These are phyloP conservation scores for Ammopiptanthus mongolicus DNA, from an alignment of 306 rosid genomes.

Conservation along the genomic window DNA sequence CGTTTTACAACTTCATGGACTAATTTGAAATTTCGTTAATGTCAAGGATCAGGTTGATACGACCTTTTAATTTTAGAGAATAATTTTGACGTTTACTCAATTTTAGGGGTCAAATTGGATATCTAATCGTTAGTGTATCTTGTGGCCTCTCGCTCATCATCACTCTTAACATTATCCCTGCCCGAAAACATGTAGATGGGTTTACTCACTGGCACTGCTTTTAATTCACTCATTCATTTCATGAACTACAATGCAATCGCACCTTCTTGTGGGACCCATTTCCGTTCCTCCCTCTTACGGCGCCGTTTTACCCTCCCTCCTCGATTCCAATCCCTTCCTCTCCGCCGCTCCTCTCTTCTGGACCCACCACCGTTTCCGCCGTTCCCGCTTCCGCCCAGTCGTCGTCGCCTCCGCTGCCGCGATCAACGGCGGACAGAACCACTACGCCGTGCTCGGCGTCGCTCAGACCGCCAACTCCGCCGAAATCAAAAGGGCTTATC, in stretches of 20 bases:
- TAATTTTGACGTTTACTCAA: too few relatives aligned
- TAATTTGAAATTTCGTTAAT: too few relatives aligned
- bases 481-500: conserved; percentile 83
- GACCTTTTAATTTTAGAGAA: too few relatives aligned
- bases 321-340: conserved; percentile 22
- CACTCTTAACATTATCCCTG: too few relatives aligned
- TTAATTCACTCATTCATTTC: too few relatives aligned
- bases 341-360: conserved; percentile 23
- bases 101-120: too few relatives aligned
- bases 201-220: too few relatives aligned
- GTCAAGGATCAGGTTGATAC: too few relatives aligned
- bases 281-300: conserved; percentile 25
- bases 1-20: too few relatives aligned
- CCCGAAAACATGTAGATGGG: too few relatives aligned
- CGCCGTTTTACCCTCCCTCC: conserved; percentile 9
- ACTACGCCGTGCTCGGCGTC: conserved; percentile 67
- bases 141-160: too few relatives aligned
- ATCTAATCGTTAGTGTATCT: too few relatives aligned
- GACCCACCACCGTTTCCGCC: conserved; percentile 8
- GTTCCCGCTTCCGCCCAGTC: conserved; percentile 19
- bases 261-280: conserved; percentile 60
- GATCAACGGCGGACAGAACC: conserved; percentile 42
- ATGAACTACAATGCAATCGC: conserved; percentile 44
- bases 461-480: conserved; percentile 44
- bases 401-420: conserved; percentile 32